Base-by-base conservation (phyloP, 768 basidiomycete genomes). In the Krasilnikovozyma curviuscula region DNA sequence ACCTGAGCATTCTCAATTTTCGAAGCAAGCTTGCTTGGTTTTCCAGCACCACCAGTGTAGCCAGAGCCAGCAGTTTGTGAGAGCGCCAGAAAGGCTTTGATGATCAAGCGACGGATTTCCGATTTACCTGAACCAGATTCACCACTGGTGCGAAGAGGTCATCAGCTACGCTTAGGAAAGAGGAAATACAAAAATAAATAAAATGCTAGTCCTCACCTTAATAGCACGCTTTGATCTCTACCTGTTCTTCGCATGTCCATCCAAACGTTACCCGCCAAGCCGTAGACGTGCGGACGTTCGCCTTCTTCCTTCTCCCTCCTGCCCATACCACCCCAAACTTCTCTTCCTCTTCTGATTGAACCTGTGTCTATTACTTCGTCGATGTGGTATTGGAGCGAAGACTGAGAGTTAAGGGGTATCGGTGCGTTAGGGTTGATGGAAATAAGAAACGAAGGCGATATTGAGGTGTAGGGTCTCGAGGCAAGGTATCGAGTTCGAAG, bases 371-470 rank as follows among this genome's bases (percentile, higher is more conserved):
- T 73, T 60, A 88, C 85, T 58, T 89, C 79, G 18, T 78, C 71
- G 3, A 83, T 79, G 61, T 93, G 93, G 61, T 82, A 79, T 64
- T 83, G 75, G 27, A 95, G 67, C 28, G 82, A 66, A 0, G 80
- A 75, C 67, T 95, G 89, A 54, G 81, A 76, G 57, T 84, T 91
- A 46, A 76, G 74, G 16, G 78, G 54, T 35, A 91, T 73, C 56
- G 83, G 86, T 64, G 89, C 88, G 70, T 89, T 82, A 0, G 89
- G 88, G 65, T 97, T 97, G 57, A 95, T 70, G 27, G 81, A 81
- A 53, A 95, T 77, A 55, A 93, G 68, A 7, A 72, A 71, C 25
- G 76, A 76, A 5, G 79, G 53, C 2, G 62, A 62, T 18, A 64
- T 46, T 16, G 59, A 49, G 3, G 63, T 66, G 48, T 66, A 66